Evolutionary conservation across 495 filamentous ascomycete genomes (phyloP).

Genomic region (Lentithecium fluviatile): DNA sequence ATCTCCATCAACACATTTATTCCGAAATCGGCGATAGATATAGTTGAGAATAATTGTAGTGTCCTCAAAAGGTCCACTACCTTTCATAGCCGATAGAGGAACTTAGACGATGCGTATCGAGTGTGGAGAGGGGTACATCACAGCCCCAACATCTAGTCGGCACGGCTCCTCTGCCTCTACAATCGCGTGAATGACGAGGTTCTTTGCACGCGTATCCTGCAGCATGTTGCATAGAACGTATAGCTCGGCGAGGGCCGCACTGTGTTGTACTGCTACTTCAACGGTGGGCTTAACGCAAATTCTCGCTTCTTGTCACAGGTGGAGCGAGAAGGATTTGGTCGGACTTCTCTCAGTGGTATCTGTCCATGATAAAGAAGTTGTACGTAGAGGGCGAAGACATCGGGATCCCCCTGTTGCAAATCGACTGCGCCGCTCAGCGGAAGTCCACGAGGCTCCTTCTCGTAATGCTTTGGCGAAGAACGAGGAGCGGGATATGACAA

Average conservation of each 20-base stretch:
- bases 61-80: no score
- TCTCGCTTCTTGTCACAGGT: no score
- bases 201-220: background rate
- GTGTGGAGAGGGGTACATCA: background rate
- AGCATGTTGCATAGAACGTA: slow-evolving; percentile 3
- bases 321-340: background rate
- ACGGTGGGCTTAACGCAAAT: no score
- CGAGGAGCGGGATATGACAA: background rate
- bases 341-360: background rate
- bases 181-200: background rate
- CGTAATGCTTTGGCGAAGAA: slow-evolving; percentile 2
- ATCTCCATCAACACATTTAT: no score
- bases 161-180: no score
- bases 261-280: no score
- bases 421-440: background rate
- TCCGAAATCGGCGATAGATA: no score
- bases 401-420: background rate
- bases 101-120: background rate
- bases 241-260: background rate
- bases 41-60: no score
- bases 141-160: background rate
- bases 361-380: background rate
- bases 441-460: background rate
- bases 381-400: slow-evolving; percentile 4
- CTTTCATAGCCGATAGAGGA: no score